These are phyloP conservation scores for Trametes versicolor DNA, from an alignment of 1,284 basidiomycete genomes.

Conservation along the genomic window DNA sequence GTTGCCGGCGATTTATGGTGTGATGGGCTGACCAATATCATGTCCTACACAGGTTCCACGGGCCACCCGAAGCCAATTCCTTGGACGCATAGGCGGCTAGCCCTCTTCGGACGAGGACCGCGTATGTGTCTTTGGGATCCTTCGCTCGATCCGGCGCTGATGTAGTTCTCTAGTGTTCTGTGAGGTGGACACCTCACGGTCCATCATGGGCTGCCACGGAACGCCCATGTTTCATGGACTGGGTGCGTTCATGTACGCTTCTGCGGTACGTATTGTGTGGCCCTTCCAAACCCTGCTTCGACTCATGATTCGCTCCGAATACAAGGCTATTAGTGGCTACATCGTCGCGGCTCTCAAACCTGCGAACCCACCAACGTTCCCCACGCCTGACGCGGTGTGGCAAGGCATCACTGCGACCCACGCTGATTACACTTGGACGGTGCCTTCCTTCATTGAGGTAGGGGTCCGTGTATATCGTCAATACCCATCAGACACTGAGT, in stretches of 20 bases:
- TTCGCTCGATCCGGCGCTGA: not conserved
- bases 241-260: slow-evolving; percentile 31
- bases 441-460: slow-evolving; percentile 45
- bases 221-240: slow-evolving; percentile 40
- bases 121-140: slow-evolving; percentile 21
- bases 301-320: not conserved
- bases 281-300: not conserved
- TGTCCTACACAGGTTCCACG: slow-evolving; percentile 27
- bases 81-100: slow-evolving; percentile 26
- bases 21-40: not conserved
- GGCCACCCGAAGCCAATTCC: slow-evolving; percentile 36
- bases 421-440: slow-evolving; percentile 35
- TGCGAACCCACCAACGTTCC: slow-evolving; percentile 32
- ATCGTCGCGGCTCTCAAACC: slow-evolving; percentile 35
- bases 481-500: not conserved
- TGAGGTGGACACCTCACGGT: slow-evolving; percentile 30
- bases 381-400: slow-evolving; percentile 38
- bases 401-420: slow-evolving; percentile 31
- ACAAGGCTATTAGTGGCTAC: slow-evolving; percentile 28
- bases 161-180: slow-evolving; percentile 21
- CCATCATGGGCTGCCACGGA: slow-evolving; percentile 33
- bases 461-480: slow-evolving; percentile 3
- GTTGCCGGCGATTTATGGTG: too few relatives aligned
- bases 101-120: slow-evolving; percentile 21
- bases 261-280: slow-evolving; percentile 22